phyloP scores from a whole-genome alignment of 495 filamentous ascomycete species.

The Daldinia vernicosa region DNA sequence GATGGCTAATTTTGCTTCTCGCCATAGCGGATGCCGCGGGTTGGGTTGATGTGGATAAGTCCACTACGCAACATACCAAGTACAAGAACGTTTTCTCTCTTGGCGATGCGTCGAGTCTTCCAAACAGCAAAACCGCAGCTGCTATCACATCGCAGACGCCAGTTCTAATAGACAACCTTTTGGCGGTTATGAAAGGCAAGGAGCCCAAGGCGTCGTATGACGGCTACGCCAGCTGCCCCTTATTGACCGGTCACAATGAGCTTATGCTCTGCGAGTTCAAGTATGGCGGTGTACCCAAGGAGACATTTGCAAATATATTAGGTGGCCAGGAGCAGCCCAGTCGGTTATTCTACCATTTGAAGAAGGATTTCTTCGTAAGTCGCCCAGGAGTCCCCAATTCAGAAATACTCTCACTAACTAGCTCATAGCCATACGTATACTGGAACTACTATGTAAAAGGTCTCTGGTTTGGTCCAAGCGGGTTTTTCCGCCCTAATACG shows the following conservation, averaged over 20 bases:
- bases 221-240: constrained; percentile 74
- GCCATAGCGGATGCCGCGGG: constrained; percentile 64
- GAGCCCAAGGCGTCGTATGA: constrained; percentile 63
- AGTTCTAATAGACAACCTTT: constrained; percentile 65
- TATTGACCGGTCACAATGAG: constrained; percentile 72
- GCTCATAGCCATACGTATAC: constrained; percentile 38
- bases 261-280: constrained; percentile 77
- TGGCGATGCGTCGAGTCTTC: constrained; percentile 72
- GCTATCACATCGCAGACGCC: constrained; percentile 72
- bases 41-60: constrained; percentile 70
- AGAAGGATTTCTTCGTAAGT: constrained; percentile 73
- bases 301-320: constrained; percentile 67
- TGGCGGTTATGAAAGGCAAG: constrained; percentile 64
- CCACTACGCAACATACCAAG: constrained; percentile 68
- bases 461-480: constrained; percentile 43
- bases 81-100: constrained; percentile 74
- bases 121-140: constrained; percentile 74
- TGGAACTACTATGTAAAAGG: constrained; percentile 44
- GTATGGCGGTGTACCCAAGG: constrained; percentile 75
- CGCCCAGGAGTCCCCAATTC: neutral
- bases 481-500: constrained; percentile 41
- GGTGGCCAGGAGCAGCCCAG: constrained; percentile 67
- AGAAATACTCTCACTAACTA: constrained; percentile 1
- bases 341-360: constrained; percentile 68
- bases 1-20: constrained; percentile 15